Conservation (phyloP, 352 stramenopile species). For the Pythium aquatile region DNA sequence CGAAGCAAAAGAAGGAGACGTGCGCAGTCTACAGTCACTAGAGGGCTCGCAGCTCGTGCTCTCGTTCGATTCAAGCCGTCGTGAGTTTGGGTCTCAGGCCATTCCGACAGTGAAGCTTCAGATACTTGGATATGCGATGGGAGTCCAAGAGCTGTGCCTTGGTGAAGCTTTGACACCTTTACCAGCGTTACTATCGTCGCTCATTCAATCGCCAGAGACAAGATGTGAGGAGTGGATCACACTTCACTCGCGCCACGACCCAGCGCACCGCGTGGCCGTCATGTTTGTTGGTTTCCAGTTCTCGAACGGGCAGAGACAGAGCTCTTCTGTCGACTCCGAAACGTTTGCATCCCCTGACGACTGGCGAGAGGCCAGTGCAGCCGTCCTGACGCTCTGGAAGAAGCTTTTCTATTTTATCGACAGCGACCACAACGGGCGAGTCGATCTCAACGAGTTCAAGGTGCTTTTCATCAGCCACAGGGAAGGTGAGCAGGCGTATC, state of each 20-base stretch:
- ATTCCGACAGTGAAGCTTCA: slow-evolving; percentile 2
- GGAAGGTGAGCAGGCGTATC: slow-evolving; percentile 25
- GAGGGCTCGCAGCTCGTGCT: background rate
- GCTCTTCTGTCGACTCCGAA: background rate
- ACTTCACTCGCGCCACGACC: slow-evolving; percentile 10
- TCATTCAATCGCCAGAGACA: background rate
- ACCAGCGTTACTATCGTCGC: background rate
- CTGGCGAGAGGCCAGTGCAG: slow-evolving; percentile 14
- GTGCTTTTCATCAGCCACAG: slow-evolving; percentile 37
- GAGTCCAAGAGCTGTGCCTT: slow-evolving; percentile 13
- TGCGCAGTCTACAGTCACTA: background rate
- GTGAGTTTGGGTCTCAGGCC: background rate
- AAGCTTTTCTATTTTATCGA: slow-evolving; percentile 74
- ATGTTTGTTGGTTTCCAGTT: slow-evolving; percentile 7
- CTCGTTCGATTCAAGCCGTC: background rate
- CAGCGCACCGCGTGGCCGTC: slow-evolving; percentile 8
- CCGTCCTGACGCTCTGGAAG: slow-evolving; percentile 42
- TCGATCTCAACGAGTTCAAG: slow-evolving; percentile 62
- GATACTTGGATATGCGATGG: slow-evolving; percentile 1
- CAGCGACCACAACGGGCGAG: slow-evolving; percentile 43
- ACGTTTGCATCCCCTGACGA: slow-evolving; percentile 7
- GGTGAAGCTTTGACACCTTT: slow-evolving; percentile 7
- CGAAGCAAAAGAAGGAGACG: background rate
- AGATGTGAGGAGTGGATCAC: slow-evolving; percentile 11
- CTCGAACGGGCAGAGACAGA: background rate